These are phyloP conservation scores for Eucalyptus regnans DNA, from an alignment of 345 rosid species.

Conservation along the genomic window DNA sequence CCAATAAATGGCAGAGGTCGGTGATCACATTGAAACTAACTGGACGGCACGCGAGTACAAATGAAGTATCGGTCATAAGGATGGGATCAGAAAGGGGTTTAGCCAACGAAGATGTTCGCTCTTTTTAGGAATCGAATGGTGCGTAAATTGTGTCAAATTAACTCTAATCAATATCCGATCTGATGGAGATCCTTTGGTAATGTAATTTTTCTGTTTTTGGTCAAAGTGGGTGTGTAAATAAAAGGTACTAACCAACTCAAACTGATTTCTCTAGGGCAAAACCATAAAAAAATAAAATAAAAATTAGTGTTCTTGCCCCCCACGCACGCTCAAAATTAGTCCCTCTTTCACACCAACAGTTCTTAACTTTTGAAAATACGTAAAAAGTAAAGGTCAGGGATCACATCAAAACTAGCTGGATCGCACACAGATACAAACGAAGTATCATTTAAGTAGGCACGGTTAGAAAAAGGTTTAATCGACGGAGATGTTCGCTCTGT, in stretches of 20 bases:
- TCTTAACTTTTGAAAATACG: neutral
- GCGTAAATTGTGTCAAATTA: neutral
- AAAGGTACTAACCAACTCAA: no score
- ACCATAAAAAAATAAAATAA: neutral
- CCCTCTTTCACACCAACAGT: neutral
- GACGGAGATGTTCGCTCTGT: fast-evolving
- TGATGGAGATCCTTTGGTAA: no score
- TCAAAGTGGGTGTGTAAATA: no score
- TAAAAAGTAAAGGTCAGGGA: neutral
- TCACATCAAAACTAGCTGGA: neutral
- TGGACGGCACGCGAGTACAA: fast-evolving
- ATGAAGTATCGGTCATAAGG: no score
- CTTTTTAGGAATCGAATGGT: neutral
- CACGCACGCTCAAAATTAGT: neutral
- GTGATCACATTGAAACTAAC: neutral
- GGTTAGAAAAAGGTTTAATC: neutral
- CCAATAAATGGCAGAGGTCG: neutral
- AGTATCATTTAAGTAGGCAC: no score
- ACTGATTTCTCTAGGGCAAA: neutral
- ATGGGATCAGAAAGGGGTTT: no score
- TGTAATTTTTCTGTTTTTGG: no score
- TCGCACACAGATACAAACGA: fast-evolving
- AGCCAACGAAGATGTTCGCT: neutral
- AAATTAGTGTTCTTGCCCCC: neutral
- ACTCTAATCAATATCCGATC: no score